Base-by-base conservation (phyloP, 768 basidiomycete genomes). In the Agaricus blazei region DNA sequence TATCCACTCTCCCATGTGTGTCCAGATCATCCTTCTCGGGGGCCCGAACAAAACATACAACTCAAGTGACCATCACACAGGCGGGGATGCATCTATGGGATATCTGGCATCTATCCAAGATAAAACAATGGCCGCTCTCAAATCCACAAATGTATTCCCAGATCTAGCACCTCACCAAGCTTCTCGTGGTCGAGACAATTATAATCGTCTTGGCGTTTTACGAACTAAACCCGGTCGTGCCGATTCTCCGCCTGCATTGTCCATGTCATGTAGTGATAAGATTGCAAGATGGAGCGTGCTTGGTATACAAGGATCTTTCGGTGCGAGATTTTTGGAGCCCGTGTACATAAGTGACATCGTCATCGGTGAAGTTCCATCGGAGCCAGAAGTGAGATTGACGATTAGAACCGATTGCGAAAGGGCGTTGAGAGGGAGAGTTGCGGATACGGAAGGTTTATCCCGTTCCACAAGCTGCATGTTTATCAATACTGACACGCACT, bases 241-340 rank as follows among this genome's bases (percentile, higher is more conserved):
- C 0, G 95, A 98, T 65, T 87, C 93, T 0, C 85, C 85, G 0
- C 84, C 84, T 0, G 92, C 95, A 1, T 66, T 81, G 0, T 91
- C 81, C 63, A 90, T 97, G 86, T 92, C 93, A 0, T 98, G 95
- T 70, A 92, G 89, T 60, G 95, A 98, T 67, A 98, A 98, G 70
- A 87, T 98, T 41, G 92, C 93, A 0, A 71, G 80, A 4, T 98
- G 94, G 93, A 83, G 78, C 52, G 80, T 87, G 0, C 72, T 93
- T 3, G 95, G 95, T 0, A 75, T 96, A 26, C 93, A 96, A 64
- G 95, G 96, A 3, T 87, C 90, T 1, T 72, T 97, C 47, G 80
- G 81, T 2, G 77, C 84, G 4, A 70, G 57, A 14, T 73, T 80
- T 58, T 70, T 83, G 40, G 62, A 60, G 3, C 89, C 90, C 0